Base-by-base conservation (phyloP, 2,329 filamentous ascomycete genomes). In the Spiromastix sp. region DNA sequence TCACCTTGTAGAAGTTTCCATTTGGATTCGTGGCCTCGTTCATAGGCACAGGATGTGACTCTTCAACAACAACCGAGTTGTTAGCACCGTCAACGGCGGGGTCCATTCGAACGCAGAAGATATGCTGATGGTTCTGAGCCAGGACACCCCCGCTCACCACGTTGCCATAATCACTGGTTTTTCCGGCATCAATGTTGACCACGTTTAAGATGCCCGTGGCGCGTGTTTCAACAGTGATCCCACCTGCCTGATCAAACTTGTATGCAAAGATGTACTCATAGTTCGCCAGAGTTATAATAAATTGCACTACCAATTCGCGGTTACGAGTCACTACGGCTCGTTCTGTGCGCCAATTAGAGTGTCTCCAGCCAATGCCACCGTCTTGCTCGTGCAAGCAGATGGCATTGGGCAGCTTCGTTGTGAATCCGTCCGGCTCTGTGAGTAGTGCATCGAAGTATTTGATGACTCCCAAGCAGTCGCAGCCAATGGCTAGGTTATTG, bases 211-310 rank as follows among this genome's bases (percentile, higher is more conserved):
- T 79, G 4, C 78, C 78, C 1, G 78, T 82, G 11, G 78, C 78
- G 22, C 77, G 72, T 28, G 80, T 73, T 52, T 83, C 79, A 48
- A 81, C 78, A 44, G 67, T 67, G 30, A 82, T 50, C 47, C 79
- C 76, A 37, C 74, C 79, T 2, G 77, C 77, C 51, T 82, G 79
- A 52, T 81, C 79, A 61, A 83, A 81, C 34, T 77, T 72, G 57
- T 78, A 83, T 2, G 77, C 77, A 24, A 83, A 67, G 46, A 83
- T 80, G 50, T 83, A 83, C 50, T 82, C 79, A 56, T 82, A 83
- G 57, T 83, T 83, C 8, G 75, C 68, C 4, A 82, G 74, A 0
- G 77, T 82, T 57, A 80, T 79, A 52, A 82, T 82, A 47, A 71
- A 74, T 50, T 82, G 79, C 4, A 83, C 52, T 1, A 82, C 77